Base-by-base conservation (phyloP, 2,329 filamentous ascomycete genomes). In the Colletotrichum chlorophyti region DNA sequence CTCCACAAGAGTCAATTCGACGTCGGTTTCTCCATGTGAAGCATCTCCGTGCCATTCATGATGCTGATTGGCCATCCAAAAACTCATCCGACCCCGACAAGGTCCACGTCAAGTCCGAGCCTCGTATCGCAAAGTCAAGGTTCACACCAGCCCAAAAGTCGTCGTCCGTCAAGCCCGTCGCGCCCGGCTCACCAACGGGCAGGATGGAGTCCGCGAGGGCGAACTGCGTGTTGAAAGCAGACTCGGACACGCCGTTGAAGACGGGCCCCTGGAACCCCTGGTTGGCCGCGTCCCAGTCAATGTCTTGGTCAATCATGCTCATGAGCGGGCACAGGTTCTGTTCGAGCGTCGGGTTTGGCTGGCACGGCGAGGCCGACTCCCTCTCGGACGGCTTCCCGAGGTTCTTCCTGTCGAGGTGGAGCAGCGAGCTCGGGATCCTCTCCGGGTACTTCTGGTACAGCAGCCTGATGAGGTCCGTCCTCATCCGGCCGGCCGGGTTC, bases 371-470 rank as follows among this genome's bases (percentile, higher is more conserved):
- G 4, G 32, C 17, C 24, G 19, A 14, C 23, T 48, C 51, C 21
- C 10, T 45, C 24, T 6, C 32, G 11, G 31, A 4, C 4, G 23
- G 4, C 17, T 10, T 37, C 5, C 17, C 15, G 6, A 31, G 14
- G 4, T 26, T 42, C 38, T 40, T 57, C 6, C 35, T 43, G 12
- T 53, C 35, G 12, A 17, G 45, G 19, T 45, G 53, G 2, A 50
- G 43, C 4, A 60, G n/a, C 11, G 57, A 55, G 26, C 57, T 53
- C 15, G 57, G 57, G 4, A 60, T 57, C 24, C 57, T 31, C 32
- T 60, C 43, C 12, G 57, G 57, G 9, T 60, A 57, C 32, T 49
- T 60, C 26, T 60, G 57, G 38, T 60, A 41, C 29, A 60, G 43
- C 17, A 49, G 40, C 15, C 31, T 48, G 14, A 60, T 60, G 14